Percentiles rank a stretch among this genome's conserved stretches.
These are phyloP conservation scores for Globisporangium lucens DNA, from an alignment of 352 stramenopile species.

Conservation along the genomic window DNA sequence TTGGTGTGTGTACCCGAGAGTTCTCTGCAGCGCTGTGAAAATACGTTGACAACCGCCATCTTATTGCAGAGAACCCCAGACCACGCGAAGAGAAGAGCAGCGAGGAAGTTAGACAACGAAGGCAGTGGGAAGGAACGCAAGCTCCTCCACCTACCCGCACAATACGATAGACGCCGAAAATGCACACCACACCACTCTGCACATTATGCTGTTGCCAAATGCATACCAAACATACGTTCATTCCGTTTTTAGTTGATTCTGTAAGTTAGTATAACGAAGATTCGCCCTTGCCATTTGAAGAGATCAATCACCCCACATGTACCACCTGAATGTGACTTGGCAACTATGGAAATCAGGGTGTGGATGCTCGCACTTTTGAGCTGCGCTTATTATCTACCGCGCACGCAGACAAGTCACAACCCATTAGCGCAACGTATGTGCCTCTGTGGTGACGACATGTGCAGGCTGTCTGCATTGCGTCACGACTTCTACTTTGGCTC, in stretches of 20 bases:
- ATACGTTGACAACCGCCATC: conserved; percentile 7
- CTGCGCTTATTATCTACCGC: no score
- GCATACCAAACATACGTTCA: background rate
- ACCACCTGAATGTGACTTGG: no score
- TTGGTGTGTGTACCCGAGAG: background rate
- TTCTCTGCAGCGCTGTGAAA: conserved; percentile 3
- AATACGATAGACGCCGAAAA: conserved; percentile 17
- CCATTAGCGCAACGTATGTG: no score
- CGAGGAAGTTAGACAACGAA: background rate
- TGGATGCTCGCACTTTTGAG: no score
- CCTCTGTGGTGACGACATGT: no score
- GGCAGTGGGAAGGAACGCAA: conserved; percentile 1
- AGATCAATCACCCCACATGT: no score
- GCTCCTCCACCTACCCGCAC: background rate
- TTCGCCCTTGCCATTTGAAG: background rate
- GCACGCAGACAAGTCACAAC: no score
- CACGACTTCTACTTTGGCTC: no score
- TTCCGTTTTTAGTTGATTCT: background rate
- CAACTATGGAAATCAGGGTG: no score
- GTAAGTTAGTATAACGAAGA: conserved; percentile 13
- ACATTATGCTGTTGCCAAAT: background rate
- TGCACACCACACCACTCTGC: background rate
- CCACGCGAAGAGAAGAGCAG: background rate
- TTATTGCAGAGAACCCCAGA: background rate
- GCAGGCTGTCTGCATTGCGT: no score